Evolutionary conservation across 768 basidiomycete species (phyloP).

Genomic region (Pulveroboletus sp.): DNA sequence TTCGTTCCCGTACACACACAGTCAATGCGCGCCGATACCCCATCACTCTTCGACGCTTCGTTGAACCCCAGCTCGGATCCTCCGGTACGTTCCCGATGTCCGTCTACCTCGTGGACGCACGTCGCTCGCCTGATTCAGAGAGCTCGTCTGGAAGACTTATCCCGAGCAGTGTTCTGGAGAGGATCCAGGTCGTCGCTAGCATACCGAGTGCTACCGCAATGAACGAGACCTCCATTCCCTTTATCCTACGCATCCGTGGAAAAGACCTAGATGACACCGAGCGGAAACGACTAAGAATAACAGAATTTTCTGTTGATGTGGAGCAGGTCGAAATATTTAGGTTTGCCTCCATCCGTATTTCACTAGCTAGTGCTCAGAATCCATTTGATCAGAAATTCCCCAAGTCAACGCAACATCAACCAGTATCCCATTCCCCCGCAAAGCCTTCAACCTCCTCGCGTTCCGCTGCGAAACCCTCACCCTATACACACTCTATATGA

Average conservation of each 20-base stretch:
- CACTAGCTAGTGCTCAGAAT: conserved; percentile 6
- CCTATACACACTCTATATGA: conserved; percentile 44
- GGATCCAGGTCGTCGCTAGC: conserved; percentile 60
- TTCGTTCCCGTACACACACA: conserved; percentile 42
- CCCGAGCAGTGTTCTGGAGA: conserved; percentile 50
- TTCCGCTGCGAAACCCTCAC: conserved; percentile 53
- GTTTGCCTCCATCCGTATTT: conserved; percentile 35
- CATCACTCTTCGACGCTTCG: conserved; percentile 53
- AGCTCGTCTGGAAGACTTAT: conserved; percentile 30
- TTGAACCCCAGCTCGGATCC: conserved; percentile 36
- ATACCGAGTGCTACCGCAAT: conserved; percentile 53
- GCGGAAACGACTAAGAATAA: conserved; percentile 52
- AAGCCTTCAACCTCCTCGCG: conserved; percentile 58
- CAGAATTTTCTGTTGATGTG: conserved; percentile 52
- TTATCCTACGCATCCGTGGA: conserved; percentile 58
- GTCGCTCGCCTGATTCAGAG: conserved; percentile 17
- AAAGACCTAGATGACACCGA: conserved; percentile 44
- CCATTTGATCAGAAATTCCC: conserved; percentile 33
- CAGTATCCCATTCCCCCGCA: conserved; percentile 54
- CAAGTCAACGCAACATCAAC: conserved; percentile 38
- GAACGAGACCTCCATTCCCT: conserved; percentile 43
- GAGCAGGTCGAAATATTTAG: conserved; percentile 63
- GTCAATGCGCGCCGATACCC: conserved; percentile 36
- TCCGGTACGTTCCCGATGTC: conserved; percentile 30
- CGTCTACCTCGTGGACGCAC: conserved; percentile 43